Percentiles rank a stretch among this genome's conserved stretches.
phyloP scores from a whole-genome alignment of 352 stramenopile species.

The Globisporangium spinosum region DNA sequence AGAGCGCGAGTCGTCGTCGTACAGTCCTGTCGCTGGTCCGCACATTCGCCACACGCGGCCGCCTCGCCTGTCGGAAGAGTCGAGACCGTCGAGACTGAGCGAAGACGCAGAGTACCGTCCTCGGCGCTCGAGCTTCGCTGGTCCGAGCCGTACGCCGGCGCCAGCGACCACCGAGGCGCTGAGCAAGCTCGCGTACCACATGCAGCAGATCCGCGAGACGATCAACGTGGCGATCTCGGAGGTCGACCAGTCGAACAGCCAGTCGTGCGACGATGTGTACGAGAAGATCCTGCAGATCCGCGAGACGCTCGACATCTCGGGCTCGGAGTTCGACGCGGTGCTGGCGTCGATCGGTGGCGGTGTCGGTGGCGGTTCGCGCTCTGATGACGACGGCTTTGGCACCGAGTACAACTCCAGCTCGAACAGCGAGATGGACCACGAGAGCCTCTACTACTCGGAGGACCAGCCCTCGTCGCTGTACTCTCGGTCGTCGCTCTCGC shows the following conservation, averaged over 20 bases:
- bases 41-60: slow-evolving; percentile 5
- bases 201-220: slow-evolving; percentile 62
- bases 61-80: slow-evolving; percentile 4
- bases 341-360: slow-evolving; percentile 28
- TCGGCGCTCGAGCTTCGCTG: slow-evolving; percentile 27
- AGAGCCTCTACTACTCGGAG: slow-evolving; percentile 8
- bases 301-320: slow-evolving; percentile 43
- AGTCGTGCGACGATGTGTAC: slow-evolving; percentile 43
- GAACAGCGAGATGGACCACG: slow-evolving; percentile 8
- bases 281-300: slow-evolving; percentile 49
- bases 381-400: slow-evolving; percentile 1
- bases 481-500: slow-evolving; percentile 14
- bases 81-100: slow-evolving; percentile 7
- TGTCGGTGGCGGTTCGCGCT: slow-evolving; percentile 1
- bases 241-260: slow-evolving; percentile 36
- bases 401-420: slow-evolving; percentile 12
- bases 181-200: slow-evolving; percentile 54
- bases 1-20: neutral
- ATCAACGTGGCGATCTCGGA: slow-evolving; percentile 66
- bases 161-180: slow-evolving; percentile 43
- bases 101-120: slow-evolving; percentile 19
- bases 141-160: slow-evolving; percentile 19
- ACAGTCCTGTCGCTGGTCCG: neutral
- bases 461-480: slow-evolving; percentile 8
- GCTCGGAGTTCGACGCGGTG: slow-evolving; percentile 45